These are phyloP conservation scores for Penicillium sp. DNA, from an alignment of 2,329 filamentous ascomycete species.

Conservation along the genomic window DNA sequence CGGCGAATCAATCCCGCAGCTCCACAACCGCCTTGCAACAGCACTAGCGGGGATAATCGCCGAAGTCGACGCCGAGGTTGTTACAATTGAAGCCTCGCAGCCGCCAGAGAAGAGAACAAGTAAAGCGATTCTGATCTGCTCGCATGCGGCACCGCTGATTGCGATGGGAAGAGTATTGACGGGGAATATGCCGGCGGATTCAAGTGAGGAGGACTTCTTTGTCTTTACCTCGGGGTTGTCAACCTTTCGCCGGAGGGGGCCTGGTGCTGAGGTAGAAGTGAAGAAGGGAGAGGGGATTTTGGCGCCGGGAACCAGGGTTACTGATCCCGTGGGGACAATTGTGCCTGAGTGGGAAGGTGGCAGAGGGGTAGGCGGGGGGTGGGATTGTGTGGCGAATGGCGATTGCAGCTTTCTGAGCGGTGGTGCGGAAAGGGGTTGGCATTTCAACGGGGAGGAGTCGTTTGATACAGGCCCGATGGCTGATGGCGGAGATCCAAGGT, in stretches of 20 bases:
- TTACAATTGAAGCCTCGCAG: conserved; percentile 49
- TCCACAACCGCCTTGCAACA: conserved; percentile 79
- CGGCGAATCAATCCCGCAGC: conserved; percentile 78
- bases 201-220: conserved; percentile 77
- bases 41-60: conserved; percentile 73
- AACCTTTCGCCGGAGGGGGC: conserved; percentile 61
- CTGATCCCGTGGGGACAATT: conserved; percentile 20
- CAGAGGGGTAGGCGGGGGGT: conserved; percentile 73
- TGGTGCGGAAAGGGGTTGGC: conserved; percentile 85
- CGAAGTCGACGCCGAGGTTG: conserved; percentile 66
- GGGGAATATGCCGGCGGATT: conserved; percentile 72
- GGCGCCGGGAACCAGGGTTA: conserved; percentile 37
- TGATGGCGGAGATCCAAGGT: conserved; percentile 5
- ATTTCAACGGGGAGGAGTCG: conserved; percentile 53
- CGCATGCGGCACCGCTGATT: conserved; percentile 89
- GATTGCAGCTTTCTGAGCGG: conserved; percentile 81
- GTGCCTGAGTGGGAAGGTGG: conserved; percentile 61
- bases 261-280: conserved; percentile 36
- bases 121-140: conserved; percentile 75
- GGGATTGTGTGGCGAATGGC: conserved; percentile 79
- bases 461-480: conserved; percentile 47
- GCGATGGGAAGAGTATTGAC: conserved; percentile 83
- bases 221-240: conserved; percentile 84
- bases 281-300: conserved; percentile 24
- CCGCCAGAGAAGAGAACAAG: conserved; percentile 52